phyloP scores from a whole-genome alignment of 768 basidiomycete genomes.

The Boletus subparvulus region DNA sequence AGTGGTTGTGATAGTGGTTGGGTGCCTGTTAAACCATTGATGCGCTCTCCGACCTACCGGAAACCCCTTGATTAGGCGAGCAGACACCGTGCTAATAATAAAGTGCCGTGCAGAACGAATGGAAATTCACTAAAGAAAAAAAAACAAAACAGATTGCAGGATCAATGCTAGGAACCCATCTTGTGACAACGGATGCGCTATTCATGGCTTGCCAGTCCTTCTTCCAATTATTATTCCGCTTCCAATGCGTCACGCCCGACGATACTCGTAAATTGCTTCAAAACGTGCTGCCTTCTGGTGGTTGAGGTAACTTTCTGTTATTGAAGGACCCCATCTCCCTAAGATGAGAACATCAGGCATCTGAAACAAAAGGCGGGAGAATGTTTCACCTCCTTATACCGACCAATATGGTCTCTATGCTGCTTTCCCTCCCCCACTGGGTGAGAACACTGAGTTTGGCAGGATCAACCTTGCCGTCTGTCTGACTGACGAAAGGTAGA shows the following conservation, averaged over 20 bases:
- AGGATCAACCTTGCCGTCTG: conserved; percentile 76
- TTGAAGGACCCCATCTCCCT: conserved; percentile 94
- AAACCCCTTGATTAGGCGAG: not conserved
- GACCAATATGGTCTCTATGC: conserved; percentile 88
- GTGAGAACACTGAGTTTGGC: conserved; percentile 68
- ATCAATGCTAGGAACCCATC: conserved; percentile 23
- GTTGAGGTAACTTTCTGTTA: conserved; percentile 94
- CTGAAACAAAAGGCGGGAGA: not conserved
- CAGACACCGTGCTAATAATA: not conserved
- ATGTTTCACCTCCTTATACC: conserved; percentile 78
- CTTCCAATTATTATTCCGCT: conserved; percentile 12
- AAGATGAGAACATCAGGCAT: conserved; percentile 7
- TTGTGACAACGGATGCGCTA: conserved; percentile 9
- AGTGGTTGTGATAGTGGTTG: not conserved
- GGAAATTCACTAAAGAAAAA: conserved; percentile 15
- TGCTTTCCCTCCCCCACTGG: conserved; percentile 72
- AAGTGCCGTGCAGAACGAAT: conserved; percentile 8
- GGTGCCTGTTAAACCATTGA: not conserved
- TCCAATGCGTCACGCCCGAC: not conserved
- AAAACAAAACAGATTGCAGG: conserved; percentile 18
- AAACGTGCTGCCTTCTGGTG: conserved; percentile 82
- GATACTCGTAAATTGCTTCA: conserved; percentile 25
- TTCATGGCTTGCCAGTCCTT: conserved; percentile 12
- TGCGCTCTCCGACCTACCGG: not conserved
- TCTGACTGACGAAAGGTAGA: conserved; percentile 82